Conservation (phyloP, 2,329 filamentous ascomycete species). For the Aaosphaeria pasadenensis region DNA sequence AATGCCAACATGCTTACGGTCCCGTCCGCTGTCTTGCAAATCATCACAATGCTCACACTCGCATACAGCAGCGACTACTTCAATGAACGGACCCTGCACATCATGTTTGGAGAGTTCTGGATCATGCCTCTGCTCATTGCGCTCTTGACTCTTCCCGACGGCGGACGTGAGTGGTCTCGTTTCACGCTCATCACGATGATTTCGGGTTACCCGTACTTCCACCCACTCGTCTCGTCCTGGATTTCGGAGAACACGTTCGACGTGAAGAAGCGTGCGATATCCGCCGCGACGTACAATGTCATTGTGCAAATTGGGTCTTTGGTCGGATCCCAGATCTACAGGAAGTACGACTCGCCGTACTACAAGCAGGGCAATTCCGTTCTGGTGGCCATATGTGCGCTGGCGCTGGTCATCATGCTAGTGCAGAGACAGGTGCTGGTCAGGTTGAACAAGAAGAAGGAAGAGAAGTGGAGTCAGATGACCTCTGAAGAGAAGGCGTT, state of each 20-base stretch:
- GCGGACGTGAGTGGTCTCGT: slow-evolving; percentile 35
- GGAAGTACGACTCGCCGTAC: slow-evolving; percentile 52
- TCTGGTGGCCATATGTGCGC: slow-evolving; percentile 48
- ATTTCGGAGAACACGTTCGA: slow-evolving; percentile 62
- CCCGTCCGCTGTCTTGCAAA: slow-evolving; percentile 47
- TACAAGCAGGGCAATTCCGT: slow-evolving; percentile 54
- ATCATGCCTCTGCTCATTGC: slow-evolving; percentile 38
- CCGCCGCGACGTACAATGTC: slow-evolving; percentile 62
- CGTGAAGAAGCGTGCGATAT: slow-evolving; percentile 61
- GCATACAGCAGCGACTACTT: slow-evolving; percentile 48
- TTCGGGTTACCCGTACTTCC: slow-evolving; percentile 40
- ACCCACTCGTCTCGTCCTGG: slow-evolving; percentile 60
- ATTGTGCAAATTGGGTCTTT: slow-evolving; percentile 40
- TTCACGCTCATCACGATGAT: slow-evolving; percentile 40
- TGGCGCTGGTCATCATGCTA: slow-evolving; percentile 49
- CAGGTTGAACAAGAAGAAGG: slow-evolving; percentile 32
- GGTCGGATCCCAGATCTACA: slow-evolving; percentile 47
- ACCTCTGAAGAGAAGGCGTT: slow-evolving; percentile 46
- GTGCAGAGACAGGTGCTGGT: slow-evolving; percentile 47
- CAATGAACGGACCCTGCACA: slow-evolving; percentile 52
- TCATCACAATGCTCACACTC: slow-evolving; percentile 46
- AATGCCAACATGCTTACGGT: slow-evolving; percentile 41
- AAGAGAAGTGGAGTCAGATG: slow-evolving; percentile 49
- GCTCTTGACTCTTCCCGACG: slow-evolving; percentile 35
- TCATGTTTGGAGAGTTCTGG: slow-evolving; percentile 41